Conservation (phyloP, 345 rosid genomes). For the Bruguiera gymnorhiza region DNA sequence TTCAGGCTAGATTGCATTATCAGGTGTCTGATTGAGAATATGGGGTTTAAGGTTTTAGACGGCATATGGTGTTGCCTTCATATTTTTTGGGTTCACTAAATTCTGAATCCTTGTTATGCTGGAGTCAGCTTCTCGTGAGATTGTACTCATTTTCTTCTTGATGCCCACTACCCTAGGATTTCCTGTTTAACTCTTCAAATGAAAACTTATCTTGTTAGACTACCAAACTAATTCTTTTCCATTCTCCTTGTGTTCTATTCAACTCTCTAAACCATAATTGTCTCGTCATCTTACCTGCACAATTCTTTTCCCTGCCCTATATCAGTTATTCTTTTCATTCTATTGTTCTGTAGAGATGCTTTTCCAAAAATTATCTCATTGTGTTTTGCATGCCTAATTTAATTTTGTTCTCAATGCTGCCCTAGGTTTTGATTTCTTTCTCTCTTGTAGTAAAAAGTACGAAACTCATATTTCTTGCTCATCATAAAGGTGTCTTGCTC, state of each 20-base stretch:
- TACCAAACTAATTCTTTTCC: too few relatives aligned
- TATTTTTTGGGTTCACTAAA: conserved; percentile 3
- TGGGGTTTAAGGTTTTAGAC: conserved; percentile 20
- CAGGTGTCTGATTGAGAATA: conserved; percentile 15
- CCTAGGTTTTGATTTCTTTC: not conserved
- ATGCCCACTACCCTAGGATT: too few relatives aligned
- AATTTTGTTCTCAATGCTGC: too few relatives aligned
- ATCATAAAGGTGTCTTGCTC: not conserved
- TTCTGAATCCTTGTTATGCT: conserved; percentile 5
- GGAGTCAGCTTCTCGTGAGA: not conserved
- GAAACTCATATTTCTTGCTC: not conserved
- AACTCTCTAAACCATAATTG: too few relatives aligned
- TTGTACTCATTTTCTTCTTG: not conserved
- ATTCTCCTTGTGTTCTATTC: too few relatives aligned
- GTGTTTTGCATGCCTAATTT: too few relatives aligned
- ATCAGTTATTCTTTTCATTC: not conserved
- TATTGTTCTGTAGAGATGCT: not conserved
- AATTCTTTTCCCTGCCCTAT: not conserved
- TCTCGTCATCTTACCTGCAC: not conserved
- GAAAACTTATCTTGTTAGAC: not conserved
- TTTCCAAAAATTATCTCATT: not conserved
- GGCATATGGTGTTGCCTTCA: conserved; percentile 10
- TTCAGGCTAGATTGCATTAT: conserved; percentile 31
- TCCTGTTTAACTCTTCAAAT: too few relatives aligned
- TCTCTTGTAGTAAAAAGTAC: not conserved